Evolutionary conservation across 768 basidiomycete species (phyloP), one percentile per base, ranked within the genome.

Genomic region (Amanita exitialis): DNA sequence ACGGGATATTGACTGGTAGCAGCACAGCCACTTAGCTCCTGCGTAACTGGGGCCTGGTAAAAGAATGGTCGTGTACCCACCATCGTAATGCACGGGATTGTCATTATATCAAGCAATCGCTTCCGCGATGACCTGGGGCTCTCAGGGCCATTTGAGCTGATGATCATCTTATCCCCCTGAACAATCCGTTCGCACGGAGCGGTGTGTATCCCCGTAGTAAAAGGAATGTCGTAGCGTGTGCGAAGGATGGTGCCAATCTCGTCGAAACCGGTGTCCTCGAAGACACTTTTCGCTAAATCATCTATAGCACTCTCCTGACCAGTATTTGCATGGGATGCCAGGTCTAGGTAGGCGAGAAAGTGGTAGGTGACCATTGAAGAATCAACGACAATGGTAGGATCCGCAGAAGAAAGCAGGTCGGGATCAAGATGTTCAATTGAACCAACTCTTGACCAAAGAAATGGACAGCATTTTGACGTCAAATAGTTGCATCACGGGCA

Each of bases 41-140:
- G 15, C 7, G 58, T 61, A 37, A 67, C 54, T 13, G 56, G 39
- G 32, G 63, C 48, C 34, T 55, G 47, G 51, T 64, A 62, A 46
- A 68, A 67, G 20, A 51, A 52, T 7, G 66, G 64, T 18, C 48
- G 44, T 5, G 60, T 54, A n/a, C 66, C 64, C 18, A 59, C 46
- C 58, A 67, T 61, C 1, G 56, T 57, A 53, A 69, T 62, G 45
- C 45, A 61, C 8, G 67, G 61, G 42, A 66, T 54, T 15, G 43
- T 51, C 46, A 56, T 55, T n/a, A 12, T 30, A 6, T 51, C 34
- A n/a, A 68, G 67, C 66, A 43, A 70, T 61, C 4, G 65, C 63
- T 32, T 56, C 54, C 10, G 64, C 67, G 23, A 69, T 59, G 28
- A 70, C 54, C 47, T 61, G 62, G 10, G 67, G 57, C 44, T 67